Evolutionary conservation across 495 filamentous ascomycete species (phyloP), one percentile per base, ranked within the genome.

Genomic region (Hypomontagnella submonticulosa): DNA sequence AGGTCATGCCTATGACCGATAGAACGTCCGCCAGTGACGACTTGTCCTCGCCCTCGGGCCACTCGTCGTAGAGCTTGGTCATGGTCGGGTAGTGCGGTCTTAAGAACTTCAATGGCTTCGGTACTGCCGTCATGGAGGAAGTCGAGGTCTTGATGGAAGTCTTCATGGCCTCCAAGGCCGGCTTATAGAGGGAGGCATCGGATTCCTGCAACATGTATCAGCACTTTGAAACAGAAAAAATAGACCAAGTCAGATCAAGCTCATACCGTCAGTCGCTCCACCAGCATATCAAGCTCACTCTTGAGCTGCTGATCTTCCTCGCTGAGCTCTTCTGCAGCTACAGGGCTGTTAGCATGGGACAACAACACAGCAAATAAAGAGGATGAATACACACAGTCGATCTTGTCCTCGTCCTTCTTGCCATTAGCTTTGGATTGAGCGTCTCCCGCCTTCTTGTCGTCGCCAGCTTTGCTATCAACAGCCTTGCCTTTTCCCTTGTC

Each of bases 271-370:
- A 99, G 81, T 72, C 96, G 86, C 77, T 98, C 93, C 10, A 97
- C 94, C 30, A 98, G 84, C 96, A 97, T 97, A 71, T 99, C 95
- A 53, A 99, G 91, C 80, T 98, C 96, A 73, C 85, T 92, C 82
- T 98, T 99, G 70, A 99, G 87, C 80, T 97, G 91, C 76, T 97
- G 93, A 69, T 99, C 95, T 77, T 99, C 95, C 70, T 98, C 95
- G 75, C 87, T 98, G 64, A 99, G 88, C 77, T 99, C 95, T 77
- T 97, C 91, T 81, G 75, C 73, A 64, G 79, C 79, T 78, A 63
- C 57, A 67, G 57, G 19, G 33, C 41, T 10, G 70, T 62, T 58
- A 50, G 58, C 51, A 61, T 15, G 18, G 9, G 41, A 38, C 30
- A 23, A 16, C 15, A 41, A 49, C 8, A 49, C 15, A 55, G 33